A percentile compares a stretch with the other conserved stretches of the same genome.
Conservation (phyloP, 257 asterid genomes). For the Solanum lycopersicoides region DNA sequence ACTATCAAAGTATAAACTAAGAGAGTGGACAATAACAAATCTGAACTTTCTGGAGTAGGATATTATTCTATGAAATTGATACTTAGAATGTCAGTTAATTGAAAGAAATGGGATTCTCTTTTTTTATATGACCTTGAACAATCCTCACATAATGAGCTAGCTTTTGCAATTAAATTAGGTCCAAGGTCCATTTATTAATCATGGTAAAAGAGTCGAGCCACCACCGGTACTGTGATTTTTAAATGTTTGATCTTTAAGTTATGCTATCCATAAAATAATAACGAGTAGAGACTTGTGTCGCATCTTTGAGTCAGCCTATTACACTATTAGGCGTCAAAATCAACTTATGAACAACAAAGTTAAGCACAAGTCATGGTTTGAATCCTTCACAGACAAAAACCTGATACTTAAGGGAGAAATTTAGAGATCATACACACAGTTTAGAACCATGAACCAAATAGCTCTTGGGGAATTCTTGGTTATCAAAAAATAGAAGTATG, state of each 20-base stretch:
- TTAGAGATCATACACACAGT: neutral
- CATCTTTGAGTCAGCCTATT: neutral
- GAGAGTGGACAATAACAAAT: neutral
- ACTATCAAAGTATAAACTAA: neutral
- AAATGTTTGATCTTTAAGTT: neutral
- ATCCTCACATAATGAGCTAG: neutral
- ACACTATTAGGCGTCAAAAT: neutral
- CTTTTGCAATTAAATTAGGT: neutral
- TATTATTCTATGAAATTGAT: neutral
- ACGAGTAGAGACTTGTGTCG: neutral
- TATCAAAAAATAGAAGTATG: neutral
- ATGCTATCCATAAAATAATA: neutral
- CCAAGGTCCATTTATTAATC: neutral
- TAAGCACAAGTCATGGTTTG: neutral
- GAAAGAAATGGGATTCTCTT: neutral
- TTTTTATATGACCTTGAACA: neutral
- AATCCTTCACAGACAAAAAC: neutral
- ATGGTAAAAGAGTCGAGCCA: neutral
- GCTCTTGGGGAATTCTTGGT: neutral
- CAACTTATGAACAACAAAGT: neutral
- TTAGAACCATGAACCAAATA: neutral
- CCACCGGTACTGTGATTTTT: neutral
- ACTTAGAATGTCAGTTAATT: neutral
- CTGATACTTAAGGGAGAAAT: neutral
- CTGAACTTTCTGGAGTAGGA: neutral